These are phyloP conservation scores for Colletotrichum chlorophyti DNA, from an alignment of 2,329 filamentous ascomycete species.

Conservation along the genomic window DNA sequence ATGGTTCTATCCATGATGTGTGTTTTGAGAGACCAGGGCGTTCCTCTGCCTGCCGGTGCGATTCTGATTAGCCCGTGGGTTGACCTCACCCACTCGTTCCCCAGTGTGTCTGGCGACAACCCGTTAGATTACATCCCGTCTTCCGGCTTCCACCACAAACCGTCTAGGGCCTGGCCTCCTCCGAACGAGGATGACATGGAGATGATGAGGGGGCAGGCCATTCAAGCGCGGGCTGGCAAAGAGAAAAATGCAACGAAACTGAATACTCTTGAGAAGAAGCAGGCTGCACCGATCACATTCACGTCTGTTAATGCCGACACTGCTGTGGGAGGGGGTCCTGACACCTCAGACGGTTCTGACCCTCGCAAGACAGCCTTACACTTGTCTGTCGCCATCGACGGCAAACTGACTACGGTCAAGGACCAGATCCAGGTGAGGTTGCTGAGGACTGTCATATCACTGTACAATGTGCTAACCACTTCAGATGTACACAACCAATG, in stretches of 20 bases:
- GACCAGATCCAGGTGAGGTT: slow-evolving; percentile 86
- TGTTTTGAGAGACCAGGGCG: slow-evolving; percentile 78
- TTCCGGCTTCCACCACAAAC: slow-evolving; percentile 88
- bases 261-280: slow-evolving; percentile 38
- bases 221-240: slow-evolving; percentile 41
- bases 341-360: background rate
- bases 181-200: slow-evolving; percentile 79
- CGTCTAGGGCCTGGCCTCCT: slow-evolving; percentile 90
- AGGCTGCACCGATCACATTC: slow-evolving; percentile 39
- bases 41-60: slow-evolving; percentile 87
- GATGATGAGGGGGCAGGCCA: slow-evolving; percentile 57
- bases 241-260: slow-evolving; percentile 33
- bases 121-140: slow-evolving; percentile 87
- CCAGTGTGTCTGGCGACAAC: slow-evolving; percentile 78
- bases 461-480: slow-evolving; percentile 28
- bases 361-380: slow-evolving; percentile 36
- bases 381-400: slow-evolving; percentile 74
- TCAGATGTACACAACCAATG: slow-evolving; percentile 79
- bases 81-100: slow-evolving; percentile 94
- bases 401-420: slow-evolving; percentile 74
- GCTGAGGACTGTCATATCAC: background rate
- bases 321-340: background rate
- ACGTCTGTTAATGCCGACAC: slow-evolving; percentile 22
- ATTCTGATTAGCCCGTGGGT: slow-evolving; percentile 96
- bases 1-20: slow-evolving; percentile 86